Evolutionary conservation across 179 eudicot genomes (phyloP), one percentile per base, ranked within the genome.

Genomic region (Nepenthes alata): DNA sequence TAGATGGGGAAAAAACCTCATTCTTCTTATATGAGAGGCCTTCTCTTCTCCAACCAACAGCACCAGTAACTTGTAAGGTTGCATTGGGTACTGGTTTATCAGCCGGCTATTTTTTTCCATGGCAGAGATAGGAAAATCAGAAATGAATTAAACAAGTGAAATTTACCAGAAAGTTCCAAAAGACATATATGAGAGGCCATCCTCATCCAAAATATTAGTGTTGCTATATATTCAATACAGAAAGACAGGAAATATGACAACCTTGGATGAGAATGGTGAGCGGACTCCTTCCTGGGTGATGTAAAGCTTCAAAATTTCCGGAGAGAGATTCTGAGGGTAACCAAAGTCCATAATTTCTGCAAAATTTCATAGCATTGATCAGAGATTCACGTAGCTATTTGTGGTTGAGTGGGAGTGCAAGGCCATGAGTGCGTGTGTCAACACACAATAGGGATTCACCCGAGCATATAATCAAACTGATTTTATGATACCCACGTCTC

Each of bases 321-420:
- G 89, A 25, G 97, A 85, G 60, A 94, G 97, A 83, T 94, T 94
- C 64, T 94, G 99, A 16, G 97, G 99, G 75, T 89, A 94, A 55
- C 99, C 99, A 75, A 94, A 94, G 74, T 94, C 97, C 99, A 94
- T 90, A 58, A 94, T 94, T 80, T 94, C 99, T 94, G 89, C 73
- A 70, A 44, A 25, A 67, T 76, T 67, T 53, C 61, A 49, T 56
- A 25, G 35, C 37, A 67, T 37, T 41, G 35, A 6, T n/a, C 25
- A 25, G 25, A 25, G 25, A 25, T 25, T 25, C 25, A 25, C 25
- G 25, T 25, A 25, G 0, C 25, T 25, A 25, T 25, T 25, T 25
- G 25, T 25, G 25, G 25, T 25, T 25, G 25, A 25, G 25, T 25
- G 25, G 25, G 25, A 25, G 25, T 25, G 25, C 25, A 25, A 25